Base-by-base conservation (phyloP, 192 early-diverging fungal genomes). In the Geranomyces variabilis region DNA sequence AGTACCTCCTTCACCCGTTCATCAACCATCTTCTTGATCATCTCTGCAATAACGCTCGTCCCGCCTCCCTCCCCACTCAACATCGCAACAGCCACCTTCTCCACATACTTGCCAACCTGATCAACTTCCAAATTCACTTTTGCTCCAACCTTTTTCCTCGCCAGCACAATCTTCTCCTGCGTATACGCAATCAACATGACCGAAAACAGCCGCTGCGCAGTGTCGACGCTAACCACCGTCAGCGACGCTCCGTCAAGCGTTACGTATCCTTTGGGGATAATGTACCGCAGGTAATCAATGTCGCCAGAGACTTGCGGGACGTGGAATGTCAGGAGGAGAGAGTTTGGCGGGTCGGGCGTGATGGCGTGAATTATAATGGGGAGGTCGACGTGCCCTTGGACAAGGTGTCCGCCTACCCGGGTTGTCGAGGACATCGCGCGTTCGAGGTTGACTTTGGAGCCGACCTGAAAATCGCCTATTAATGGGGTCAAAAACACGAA, bases 151-250 rank as follows among this genome's bases (percentile, higher is more conserved):
- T 83, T 72, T 78, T 92, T 91, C 10, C 49, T 70, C 7, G 94
- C 88, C 83, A 98, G 86, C 26, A 93, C 90, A 19, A 97, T 93
- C 41, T 90, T 83, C 12, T 73, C 68, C 80, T 95, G 96, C 1
- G 95, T 97, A 77, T 99, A 89, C 10, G 95, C 91, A 72, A 99
- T 93, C 80, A 99, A 86, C 96, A 98, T 98, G 63, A 99, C 90
- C 7, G 84, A 86, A 75, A 99, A 99, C 62, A 86, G 89, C 31
- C 86, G 76, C 46, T 89, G 80, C 15, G 71, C 63, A 49, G 90
- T 86, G 70, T 97, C 88, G 41, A 97, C 95, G 62, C 92, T 91
- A 44, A 91, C 91, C 0, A 99, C 92, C 6, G 97, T 99, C 63
- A 99, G 82, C 6, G 94, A 96, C 10, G 95, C 94, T 34, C 97